Evolutionary conservation across 192 early-diverging fungal genomes (phyloP), one percentile per base, ranked within the genome.

Genomic region (Lunasporangiospora selenospora): DNA sequence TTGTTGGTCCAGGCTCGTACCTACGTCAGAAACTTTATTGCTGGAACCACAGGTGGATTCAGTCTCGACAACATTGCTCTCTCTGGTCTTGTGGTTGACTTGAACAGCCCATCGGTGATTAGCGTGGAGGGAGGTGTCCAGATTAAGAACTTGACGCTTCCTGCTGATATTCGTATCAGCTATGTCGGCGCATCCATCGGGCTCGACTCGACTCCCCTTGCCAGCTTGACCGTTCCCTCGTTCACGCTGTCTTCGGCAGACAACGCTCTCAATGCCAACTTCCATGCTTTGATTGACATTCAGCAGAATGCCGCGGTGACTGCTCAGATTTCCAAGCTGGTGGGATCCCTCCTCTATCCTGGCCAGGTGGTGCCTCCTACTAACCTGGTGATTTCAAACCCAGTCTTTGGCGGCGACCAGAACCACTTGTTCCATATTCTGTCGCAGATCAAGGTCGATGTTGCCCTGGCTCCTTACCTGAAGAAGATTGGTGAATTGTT

Each of bases 401-500:
- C 69, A 31, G 69, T 73, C 49, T 73, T 73, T 63, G 69, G 69
- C 37, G 69, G 69, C 36, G 69, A 73, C 33, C 50, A 58, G 37
- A 32, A 73, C 43, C 69, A 73, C 41, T 55, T 73, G 42, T 73
- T 73, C 61, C 60, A 73, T 24, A 73, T 73, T 30, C n/a, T 73
- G 38, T 63, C 60, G 7, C 59, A 73, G 50, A 32, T 73, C 61
- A 73, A 63, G 61, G 40, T 63, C 12, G 52, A 52, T 32, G 36
- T 73, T 41, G 52, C 69, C 42, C 48, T 73, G 21, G 69, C 69
- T 34, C 69, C 69, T 33, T 52, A 53, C 49, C 37, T 73, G 59
- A 46, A 73, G 36, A 44, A 63, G 49, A 47, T 63, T n/a, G 55
- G 61, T 39, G 42, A 53, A 18, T 16, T 59, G 27, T 23, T 59